Evolutionary conservation across 164 flowering plant species (phyloP), one percentile per base, ranked within the genome.

Genomic region (Magnolia sinica): DNA sequence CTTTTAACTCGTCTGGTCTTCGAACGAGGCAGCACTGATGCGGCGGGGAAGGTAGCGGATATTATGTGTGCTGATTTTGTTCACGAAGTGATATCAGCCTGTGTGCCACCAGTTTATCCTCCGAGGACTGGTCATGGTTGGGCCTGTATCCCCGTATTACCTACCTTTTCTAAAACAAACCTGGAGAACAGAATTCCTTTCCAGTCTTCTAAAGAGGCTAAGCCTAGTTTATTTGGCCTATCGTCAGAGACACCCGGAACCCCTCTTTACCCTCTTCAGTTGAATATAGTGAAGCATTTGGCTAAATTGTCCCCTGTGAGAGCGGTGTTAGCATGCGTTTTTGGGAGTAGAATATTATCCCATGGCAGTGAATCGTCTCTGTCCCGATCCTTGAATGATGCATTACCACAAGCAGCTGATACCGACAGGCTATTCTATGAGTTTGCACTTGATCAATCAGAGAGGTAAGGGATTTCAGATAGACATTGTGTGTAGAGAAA

Each of bases 101-200:
- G 99, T 84, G 98, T 96, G 29, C 98, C 98, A 70, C 98, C 98
- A 64, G 96, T 94, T 78, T 92, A 87, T 85, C 99, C 99, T 77
- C 92, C 98, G 51, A 84, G 96, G 13, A 87, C 89, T 83, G 96
- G 97, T 77, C 90, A 86, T 90, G 99, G 96, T 77, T 96, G 99
- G 99, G 99, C 98, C 31, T 89, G 97, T 83, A 91, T 96, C 81
- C 97, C 98, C 0, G 85, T 96, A 70, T 78, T 83, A 77, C 90
- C 97, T 70, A 71, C 87, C 50, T 84, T 76, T 74, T 78, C 87
- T 31, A 88, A 80, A 80, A 85, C 77, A 74, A 79, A 70, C 49
- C 81, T 82, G 14, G 97, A 88, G 78, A 87, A 81, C 83, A 89
- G 84, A 83, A 78, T 83, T 37, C 79, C 83, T 70, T 83, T 89